Evolutionary conservation across 192 early-diverging fungal species (phyloP), one percentile per base, ranked within the genome.

Genomic region (Coemansia sp.): DNA sequence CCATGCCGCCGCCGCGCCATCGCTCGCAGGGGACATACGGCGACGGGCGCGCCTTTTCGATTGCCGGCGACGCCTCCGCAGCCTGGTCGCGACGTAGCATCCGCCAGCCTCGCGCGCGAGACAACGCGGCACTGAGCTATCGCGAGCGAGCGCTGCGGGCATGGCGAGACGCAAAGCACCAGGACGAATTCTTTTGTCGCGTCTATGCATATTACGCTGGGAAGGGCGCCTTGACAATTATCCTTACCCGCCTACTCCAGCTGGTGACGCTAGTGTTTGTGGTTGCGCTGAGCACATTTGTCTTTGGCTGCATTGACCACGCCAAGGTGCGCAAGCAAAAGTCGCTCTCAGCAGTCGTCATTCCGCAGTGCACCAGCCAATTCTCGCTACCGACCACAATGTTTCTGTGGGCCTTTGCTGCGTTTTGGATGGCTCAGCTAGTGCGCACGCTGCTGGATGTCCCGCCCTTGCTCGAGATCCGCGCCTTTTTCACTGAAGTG

Each of bases 221-320:
- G 45, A 96, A 96, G 69, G 98, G 98, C 10, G 82, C 93, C 47
- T 85, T 87, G 62, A 91, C 88, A 39, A 94, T 99, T 17, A 67
- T 98, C 19, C 74, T 99, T 15, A 82, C 87, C 22, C 79, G 92
- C 35, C 64, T 90, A 7, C 74, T 94, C 39, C 94, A 96, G 65
- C 80, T 98, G 54, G 64, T 95, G 88, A 93, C 89, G 15, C 84
- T 95, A 47, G 92, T 87, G 6, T 97, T 99, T 82, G 91, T 96
- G 22, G 88, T 98, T 22, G 73, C 70, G 49, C 94, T 99, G 69
- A 89, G 94, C 24, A 93, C 90, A 0, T 99, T 98, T 80, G 81
- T 97, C 17, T 77, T 93, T 62, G 88, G 90, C 19, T 98, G 98
- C 82, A 86, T 99, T 32, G 91, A 98, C 77, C 93, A 96, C 71